Percentiles rank a stretch among this genome's conserved stretches.
These are phyloP conservation scores for Datura wrightii DNA, from an alignment of 257 asterid genomes.

Conservation along the genomic window DNA sequence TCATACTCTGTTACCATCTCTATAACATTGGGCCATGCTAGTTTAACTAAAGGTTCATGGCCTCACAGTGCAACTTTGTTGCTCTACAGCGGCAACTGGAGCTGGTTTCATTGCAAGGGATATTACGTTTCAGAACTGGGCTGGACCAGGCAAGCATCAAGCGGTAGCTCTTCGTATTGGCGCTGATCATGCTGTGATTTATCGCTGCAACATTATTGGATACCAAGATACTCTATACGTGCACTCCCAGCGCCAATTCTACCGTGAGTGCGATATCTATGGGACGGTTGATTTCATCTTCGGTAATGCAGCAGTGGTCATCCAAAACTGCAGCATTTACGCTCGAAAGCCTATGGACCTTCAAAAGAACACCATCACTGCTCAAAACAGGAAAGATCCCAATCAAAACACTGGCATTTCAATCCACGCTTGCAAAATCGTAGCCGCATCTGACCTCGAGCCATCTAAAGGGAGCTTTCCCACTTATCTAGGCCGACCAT, in stretches of 20 bases:
- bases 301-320: slow-evolving; percentile 94
- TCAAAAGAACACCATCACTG: slow-evolving; percentile 90
- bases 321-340: slow-evolving; percentile 79
- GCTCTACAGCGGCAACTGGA: slow-evolving; percentile 80
- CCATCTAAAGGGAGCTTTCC: slow-evolving; percentile 54
- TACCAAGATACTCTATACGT: slow-evolving; percentile 88
- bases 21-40: background rate
- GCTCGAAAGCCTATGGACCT: slow-evolving; percentile 71
- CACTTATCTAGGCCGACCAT: slow-evolving; percentile 90
- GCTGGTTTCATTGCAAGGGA: slow-evolving; percentile 91
- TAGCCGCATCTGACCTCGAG: slow-evolving; percentile 71
- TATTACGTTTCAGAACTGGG: slow-evolving; percentile 83
- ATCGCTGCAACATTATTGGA: slow-evolving; percentile 79
- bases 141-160: slow-evolving; percentile 90
- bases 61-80: background rate
- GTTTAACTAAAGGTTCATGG: background rate
- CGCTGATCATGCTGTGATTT: slow-evolving; percentile 88
- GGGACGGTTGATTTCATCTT: slow-evolving; percentile 96
- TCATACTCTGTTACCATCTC: background rate
- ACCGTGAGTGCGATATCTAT: slow-evolving; percentile 82
- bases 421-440: slow-evolving; percentile 73
- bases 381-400: slow-evolving; percentile 95
- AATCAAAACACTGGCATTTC: slow-evolving; percentile 96
- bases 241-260: slow-evolving; percentile 90
- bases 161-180: slow-evolving; percentile 97